Evolutionary conservation across 495 filamentous ascomycete genomes (phyloP).

Genomic region (Patellaria atrata): DNA sequence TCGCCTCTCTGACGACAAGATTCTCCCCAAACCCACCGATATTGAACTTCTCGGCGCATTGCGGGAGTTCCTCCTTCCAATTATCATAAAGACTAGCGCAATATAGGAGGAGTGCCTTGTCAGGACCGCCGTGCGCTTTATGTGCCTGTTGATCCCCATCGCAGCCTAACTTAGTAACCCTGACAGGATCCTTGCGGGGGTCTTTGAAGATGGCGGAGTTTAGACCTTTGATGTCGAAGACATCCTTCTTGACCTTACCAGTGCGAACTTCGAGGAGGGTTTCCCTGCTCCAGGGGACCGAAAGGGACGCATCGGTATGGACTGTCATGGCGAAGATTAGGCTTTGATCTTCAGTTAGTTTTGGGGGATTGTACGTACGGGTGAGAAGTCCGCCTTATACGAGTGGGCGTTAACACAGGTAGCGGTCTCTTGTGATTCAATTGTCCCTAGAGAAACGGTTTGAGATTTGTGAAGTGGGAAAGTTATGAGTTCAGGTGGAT

Average conservation of each 20-base stretch:
- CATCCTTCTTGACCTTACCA: constrained; percentile 35
- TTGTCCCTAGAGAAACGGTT: too few relatives aligned
- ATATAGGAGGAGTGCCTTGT: constrained; percentile 46
- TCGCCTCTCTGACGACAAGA: constrained; percentile 34
- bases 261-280: constrained; percentile 38
- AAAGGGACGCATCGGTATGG: too few relatives aligned
- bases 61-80: constrained; percentile 33
- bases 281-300: too few relatives aligned
- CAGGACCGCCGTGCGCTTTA: constrained; percentile 38
- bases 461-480: too few relatives aligned
- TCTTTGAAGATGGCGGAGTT: constrained; percentile 39
- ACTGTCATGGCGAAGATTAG: too few relatives aligned
- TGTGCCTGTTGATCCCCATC: constrained; percentile 42
- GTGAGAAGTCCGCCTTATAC: too few relatives aligned
- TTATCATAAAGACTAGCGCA: constrained; percentile 37
- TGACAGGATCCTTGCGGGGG: constrained; percentile 24
- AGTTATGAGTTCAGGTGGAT: too few relatives aligned
- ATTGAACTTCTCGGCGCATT: constrained; percentile 29
- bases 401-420: too few relatives aligned
- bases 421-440: too few relatives aligned
- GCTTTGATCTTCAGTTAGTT: too few relatives aligned
- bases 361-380: too few relatives aligned
- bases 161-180: constrained; percentile 33
- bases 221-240: constrained; percentile 29
- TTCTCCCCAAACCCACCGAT: constrained; percentile 46